A percentile compares a stretch with the other conserved stretches of the same genome.
These are phyloP conservation scores for Biscogniauxia sp. DNA, from an alignment of 2,329 filamentous ascomycete genomes.

Conservation along the genomic window DNA sequence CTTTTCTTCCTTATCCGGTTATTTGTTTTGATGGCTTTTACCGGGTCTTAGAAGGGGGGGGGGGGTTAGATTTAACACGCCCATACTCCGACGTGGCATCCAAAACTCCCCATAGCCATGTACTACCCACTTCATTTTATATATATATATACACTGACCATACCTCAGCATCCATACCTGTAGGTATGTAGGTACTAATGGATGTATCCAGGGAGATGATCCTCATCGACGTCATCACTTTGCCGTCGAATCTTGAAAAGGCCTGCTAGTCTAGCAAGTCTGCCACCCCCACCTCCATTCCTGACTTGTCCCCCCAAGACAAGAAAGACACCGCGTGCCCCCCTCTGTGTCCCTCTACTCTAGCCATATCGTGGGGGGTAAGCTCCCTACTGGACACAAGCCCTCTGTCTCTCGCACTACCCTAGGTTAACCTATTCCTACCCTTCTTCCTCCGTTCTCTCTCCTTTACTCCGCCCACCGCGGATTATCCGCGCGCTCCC, in stretches of 20 bases:
- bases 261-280: too few species aligned
- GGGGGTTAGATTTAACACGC: too few species aligned
- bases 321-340: too few species aligned
- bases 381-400: not conserved
- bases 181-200: too few species aligned
- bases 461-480: constrained; percentile 44
- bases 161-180: too few species aligned
- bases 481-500: constrained; percentile 47
- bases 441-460: constrained; percentile 1
- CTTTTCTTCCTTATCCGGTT: too few species aligned
- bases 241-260: too few species aligned
- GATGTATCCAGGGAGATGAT: not conserved
- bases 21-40: not conserved
- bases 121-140: not conserved
- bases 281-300: not conserved
- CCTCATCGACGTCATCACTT: not conserved
- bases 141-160: not conserved
- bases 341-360: not conserved
- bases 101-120: not conserved
- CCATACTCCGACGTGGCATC: not conserved
- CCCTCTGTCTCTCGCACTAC: not conserved
- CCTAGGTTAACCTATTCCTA: not conserved
- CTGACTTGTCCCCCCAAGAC: too few species aligned
- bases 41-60: too few species aligned
- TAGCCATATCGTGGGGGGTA: not conserved